A percentile compares a stretch with the other conserved stretches of the same genome.
Conservation (phyloP, 805 yeast species). For the Candida germanica region DNA sequence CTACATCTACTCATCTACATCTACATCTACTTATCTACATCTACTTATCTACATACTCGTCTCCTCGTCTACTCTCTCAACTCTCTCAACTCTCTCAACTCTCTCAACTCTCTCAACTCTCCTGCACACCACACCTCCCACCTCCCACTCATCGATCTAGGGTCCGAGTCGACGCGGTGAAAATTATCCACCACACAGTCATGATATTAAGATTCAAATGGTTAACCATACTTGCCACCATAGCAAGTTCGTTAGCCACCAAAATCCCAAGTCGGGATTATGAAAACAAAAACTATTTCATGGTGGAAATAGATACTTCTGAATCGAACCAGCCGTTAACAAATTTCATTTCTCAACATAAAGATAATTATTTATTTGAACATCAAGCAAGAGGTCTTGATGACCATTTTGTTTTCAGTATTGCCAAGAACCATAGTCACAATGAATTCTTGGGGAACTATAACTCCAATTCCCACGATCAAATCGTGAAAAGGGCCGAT, state of each 20-base stretch:
- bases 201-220: constrained; percentile 5
- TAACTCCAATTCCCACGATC: constrained; percentile 24
- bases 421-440: constrained; percentile 36
- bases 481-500: constrained; percentile 28
- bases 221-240: constrained; percentile 1
- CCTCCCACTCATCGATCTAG: no score
- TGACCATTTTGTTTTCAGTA: constrained; percentile 66
- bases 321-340: constrained; percentile 21
- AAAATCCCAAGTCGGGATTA: constrained; percentile 26
- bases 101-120: no score
- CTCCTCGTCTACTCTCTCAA: no score
- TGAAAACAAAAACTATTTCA: constrained; percentile 52
- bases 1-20: no score
- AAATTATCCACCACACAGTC: no score
- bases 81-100: no score
- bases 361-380: constrained; percentile 47
- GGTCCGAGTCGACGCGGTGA: no score
- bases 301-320: constrained; percentile 50
- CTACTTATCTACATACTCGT: no score
- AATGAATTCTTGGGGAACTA: constrained; percentile 33
- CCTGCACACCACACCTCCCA: no score
- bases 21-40: no score
- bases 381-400: constrained; percentile 61
- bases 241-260: not conserved
- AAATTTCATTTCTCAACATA: constrained; percentile 37